phyloP scores from a whole-genome alignment of 768 basidiomycete genomes.

The Suillus spraguei region DNA sequence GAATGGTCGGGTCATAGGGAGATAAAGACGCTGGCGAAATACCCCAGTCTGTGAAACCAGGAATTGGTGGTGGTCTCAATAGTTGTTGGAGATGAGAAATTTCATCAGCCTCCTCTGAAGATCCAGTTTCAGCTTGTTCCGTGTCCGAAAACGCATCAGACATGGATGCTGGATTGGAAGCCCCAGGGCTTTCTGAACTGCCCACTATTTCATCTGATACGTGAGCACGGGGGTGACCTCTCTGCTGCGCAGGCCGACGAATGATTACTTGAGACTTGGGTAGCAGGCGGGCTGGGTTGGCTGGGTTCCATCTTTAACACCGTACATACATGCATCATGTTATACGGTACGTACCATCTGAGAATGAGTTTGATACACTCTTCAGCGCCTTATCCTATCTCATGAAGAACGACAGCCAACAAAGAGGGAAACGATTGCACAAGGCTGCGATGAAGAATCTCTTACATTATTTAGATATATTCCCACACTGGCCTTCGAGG shows the following conservation, averaged over 20 bases:
- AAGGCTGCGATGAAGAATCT: slow-evolving; percentile 43
- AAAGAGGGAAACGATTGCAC: slow-evolving; percentile 63
- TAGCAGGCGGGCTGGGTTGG: slow-evolving; percentile 39
- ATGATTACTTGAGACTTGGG: slow-evolving; percentile 64
- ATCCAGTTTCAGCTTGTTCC: slow-evolving; percentile 1
- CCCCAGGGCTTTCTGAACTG: slow-evolving; percentile 18
- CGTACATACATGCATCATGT: neutral
- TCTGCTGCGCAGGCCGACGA: slow-evolving; percentile 49
- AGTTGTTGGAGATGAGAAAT: slow-evolving; percentile 54
- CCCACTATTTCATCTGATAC: slow-evolving; percentile 46
- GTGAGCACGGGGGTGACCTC: slow-evolving; percentile 51
- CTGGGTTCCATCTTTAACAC: slow-evolving; percentile 3
- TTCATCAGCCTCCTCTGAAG: slow-evolving; percentile 42
- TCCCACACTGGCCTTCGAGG: slow-evolving; percentile 21
- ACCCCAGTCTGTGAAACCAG: slow-evolving; percentile 73
- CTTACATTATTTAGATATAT: slow-evolving; percentile 56
- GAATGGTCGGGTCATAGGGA: slow-evolving; percentile 62
- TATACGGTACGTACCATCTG: slow-evolving; percentile 31
- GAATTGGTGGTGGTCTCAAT: slow-evolving; percentile 63
- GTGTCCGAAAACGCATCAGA: neutral
- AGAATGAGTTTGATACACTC: slow-evolving; percentile 22
- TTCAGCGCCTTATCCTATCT: slow-evolving; percentile 66
- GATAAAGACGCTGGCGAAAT: slow-evolving; percentile 62
- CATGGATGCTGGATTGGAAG: neutral
- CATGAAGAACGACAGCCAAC: slow-evolving; percentile 59